A percentile compares a stretch with the other conserved stretches of the same genome.
These are phyloP conservation scores for Phytophthora tubulina DNA, from an alignment of 352 stramenopile species.

Conservation along the genomic window DNA sequence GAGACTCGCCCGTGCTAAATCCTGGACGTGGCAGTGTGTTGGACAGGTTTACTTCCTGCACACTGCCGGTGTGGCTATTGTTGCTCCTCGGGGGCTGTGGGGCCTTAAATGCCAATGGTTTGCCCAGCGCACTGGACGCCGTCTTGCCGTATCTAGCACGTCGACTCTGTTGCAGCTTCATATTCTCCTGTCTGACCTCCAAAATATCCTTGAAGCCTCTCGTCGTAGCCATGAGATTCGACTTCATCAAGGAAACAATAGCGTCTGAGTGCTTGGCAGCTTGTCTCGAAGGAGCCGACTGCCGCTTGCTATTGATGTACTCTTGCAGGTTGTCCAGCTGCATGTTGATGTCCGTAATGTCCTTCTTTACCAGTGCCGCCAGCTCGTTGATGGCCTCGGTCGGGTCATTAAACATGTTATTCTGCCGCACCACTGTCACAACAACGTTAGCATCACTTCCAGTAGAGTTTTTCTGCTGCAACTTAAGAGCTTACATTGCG, in stretches of 20 bases:
- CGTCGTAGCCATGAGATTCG: constrained; percentile 81
- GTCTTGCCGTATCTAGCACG: constrained; percentile 82
- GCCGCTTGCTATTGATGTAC: constrained; percentile 79
- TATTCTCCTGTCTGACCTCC: constrained; percentile 87
- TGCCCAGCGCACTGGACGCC: constrained; percentile 73
- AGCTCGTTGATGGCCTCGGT: constrained; percentile 88
- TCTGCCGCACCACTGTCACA: constrained; percentile 80
- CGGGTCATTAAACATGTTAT: constrained; percentile 92
- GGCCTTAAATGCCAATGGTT: constrained; percentile 76
- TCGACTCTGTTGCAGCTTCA: constrained; percentile 88
- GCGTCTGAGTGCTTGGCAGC: constrained; percentile 83
- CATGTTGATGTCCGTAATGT: constrained; percentile 89
- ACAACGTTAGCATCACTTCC: not conserved
- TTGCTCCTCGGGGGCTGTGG: constrained; percentile 44
- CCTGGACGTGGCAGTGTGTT: constrained; percentile 67
- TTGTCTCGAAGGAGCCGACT: constrained; percentile 65
- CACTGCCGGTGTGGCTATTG: constrained; percentile 40
- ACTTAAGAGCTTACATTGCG: constrained; percentile 59
- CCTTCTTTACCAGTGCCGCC: constrained; percentile 84
- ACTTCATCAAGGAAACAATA: constrained; percentile 89
- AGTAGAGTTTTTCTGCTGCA: not conserved
- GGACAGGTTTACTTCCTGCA: constrained; percentile 55
- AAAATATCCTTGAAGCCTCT: constrained; percentile 89
- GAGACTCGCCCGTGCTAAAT: constrained; percentile 20
- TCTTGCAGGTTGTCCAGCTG: constrained; percentile 88